Conservation (phyloP, 495 filamentous ascomycete genomes). For the Xylaria longipes region DNA sequence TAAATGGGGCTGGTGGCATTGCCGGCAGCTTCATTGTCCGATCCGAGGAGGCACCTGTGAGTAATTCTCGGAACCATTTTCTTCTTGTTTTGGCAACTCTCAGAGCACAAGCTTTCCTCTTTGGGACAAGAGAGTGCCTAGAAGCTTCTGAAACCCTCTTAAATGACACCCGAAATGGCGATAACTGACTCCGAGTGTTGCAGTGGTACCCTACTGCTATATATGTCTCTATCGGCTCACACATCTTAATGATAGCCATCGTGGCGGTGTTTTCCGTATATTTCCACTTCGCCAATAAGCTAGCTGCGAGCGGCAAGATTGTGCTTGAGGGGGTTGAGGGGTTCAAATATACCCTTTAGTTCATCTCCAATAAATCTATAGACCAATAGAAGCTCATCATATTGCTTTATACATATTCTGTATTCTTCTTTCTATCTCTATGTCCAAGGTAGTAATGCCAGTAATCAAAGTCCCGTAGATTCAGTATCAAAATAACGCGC, state of each 20-base stretch:
- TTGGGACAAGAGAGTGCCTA: no score
- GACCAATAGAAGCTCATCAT: background rate
- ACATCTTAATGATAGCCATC: constrained; percentile 69
- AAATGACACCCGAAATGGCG: no score
- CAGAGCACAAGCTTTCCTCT: no score
- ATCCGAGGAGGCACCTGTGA: constrained; percentile 70
- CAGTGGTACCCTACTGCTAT: constrained; percentile 72
- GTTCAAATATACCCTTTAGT: constrained; percentile 60
- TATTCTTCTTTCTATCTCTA: background rate
- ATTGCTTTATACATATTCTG: background rate
- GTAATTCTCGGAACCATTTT: no score
- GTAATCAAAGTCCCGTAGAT: background rate
- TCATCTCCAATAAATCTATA: constrained; percentile 12
- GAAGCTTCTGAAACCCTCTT: no score
- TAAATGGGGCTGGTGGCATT: constrained; percentile 77
- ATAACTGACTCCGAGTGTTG: no score
- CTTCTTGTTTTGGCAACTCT: no score
- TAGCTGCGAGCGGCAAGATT: constrained; percentile 53
- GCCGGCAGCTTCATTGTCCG: constrained; percentile 78
- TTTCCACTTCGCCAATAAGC: constrained; percentile 66
- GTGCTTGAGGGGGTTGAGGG: constrained; percentile 63
- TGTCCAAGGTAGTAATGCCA: background rate
- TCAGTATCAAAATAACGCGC: background rate
- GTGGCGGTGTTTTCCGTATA: constrained; percentile 65
- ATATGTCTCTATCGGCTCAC: constrained; percentile 75